phyloP scores from a whole-genome alignment of 2,329 filamentous ascomycete species.

The Rachicladosporium sp. region DNA sequence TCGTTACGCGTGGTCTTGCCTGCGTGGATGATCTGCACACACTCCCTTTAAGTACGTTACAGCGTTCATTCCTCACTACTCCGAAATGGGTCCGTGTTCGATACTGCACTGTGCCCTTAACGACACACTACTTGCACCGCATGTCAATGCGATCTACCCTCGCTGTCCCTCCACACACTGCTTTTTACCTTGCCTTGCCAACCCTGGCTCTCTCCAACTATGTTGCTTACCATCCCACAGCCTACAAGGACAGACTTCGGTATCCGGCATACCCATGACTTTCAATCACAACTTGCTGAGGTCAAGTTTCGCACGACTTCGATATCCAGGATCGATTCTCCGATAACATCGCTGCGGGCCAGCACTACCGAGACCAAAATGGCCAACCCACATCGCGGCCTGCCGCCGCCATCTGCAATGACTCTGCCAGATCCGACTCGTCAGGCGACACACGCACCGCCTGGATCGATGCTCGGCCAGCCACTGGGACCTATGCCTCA shows the following conservation, averaged over 20 bases:
- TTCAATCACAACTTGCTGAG: slow-evolving; percentile 27
- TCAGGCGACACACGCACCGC: slow-evolving; percentile 13
- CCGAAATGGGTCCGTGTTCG: too few species aligned
- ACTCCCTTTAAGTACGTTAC: too few species aligned
- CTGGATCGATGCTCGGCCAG: slow-evolving; percentile 18
- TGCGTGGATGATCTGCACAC: too few species aligned
- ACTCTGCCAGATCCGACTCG: slow-evolving; percentile 36
- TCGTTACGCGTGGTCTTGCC: too few species aligned
- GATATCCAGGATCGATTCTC: slow-evolving; percentile 27
- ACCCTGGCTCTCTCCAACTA: slow-evolving; percentile 13
- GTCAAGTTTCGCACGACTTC: slow-evolving; percentile 29
- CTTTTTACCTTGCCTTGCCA: too few species aligned
- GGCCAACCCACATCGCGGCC: slow-evolving; percentile 40
- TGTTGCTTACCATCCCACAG: slow-evolving; percentile 41
- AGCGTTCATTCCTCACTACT: too few species aligned
- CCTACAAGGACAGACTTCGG: slow-evolving; percentile 36
- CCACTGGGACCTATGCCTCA: slow-evolving; percentile 25
- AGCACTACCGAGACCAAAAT: slow-evolving; percentile 28
- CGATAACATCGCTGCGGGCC: slow-evolving; percentile 29
- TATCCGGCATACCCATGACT: slow-evolving; percentile 37
- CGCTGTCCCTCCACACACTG: too few species aligned
- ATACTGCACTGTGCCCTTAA: too few species aligned
- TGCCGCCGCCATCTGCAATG: slow-evolving; percentile 43
- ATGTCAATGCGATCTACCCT: too few species aligned
- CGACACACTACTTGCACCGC: too few species aligned